These are phyloP conservation scores for Spencermartinsiella europaea DNA, from an alignment of 805 yeast genomes.

Conservation along the genomic window DNA sequence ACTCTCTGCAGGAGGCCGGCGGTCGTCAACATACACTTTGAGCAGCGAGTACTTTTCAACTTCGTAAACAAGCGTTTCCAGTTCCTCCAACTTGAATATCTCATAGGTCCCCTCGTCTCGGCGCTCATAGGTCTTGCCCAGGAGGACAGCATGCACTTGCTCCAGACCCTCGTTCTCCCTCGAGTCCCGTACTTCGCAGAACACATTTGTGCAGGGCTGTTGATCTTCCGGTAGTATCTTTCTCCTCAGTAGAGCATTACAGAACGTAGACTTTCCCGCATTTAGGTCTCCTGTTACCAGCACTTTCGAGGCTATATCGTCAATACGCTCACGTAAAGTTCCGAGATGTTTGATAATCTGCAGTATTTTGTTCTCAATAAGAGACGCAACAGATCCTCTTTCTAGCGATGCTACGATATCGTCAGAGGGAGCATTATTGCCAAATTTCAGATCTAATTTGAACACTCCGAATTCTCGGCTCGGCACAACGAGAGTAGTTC, in stretches of 20 bases:
- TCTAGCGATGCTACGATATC: slow-evolving; percentile 55
- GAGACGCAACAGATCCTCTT: slow-evolving; percentile 58
- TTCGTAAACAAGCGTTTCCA: slow-evolving; percentile 67
- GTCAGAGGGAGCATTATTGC: slow-evolving; percentile 34
- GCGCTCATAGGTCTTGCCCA: slow-evolving; percentile 40
- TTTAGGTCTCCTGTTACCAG: slow-evolving; percentile 95
- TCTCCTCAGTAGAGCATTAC: slow-evolving; percentile 80
- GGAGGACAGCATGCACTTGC: slow-evolving; percentile 87
- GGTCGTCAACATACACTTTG: slow-evolving; percentile 77
- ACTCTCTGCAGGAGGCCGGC: slow-evolving; percentile 60
- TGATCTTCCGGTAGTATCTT: slow-evolving; percentile 89
- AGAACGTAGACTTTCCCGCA: slow-evolving; percentile 93
- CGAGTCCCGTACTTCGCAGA: slow-evolving; percentile 89
- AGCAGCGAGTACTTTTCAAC: slow-evolving; percentile 67
- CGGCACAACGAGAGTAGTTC: slow-evolving; percentile 12
- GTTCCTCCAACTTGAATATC: slow-evolving; percentile 45
- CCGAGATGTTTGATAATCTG: slow-evolving; percentile 63
- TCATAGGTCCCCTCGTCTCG: slow-evolving; percentile 64
- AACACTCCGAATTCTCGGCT: slow-evolving; percentile 47
- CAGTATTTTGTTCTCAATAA: slow-evolving; percentile 62
- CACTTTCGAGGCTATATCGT: slow-evolving; percentile 88
- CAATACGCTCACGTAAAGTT: slow-evolving; percentile 75
- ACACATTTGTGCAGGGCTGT: slow-evolving; percentile 95
- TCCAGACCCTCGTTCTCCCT: slow-evolving; percentile 68
- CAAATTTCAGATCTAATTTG: slow-evolving; percentile 55